Evolutionary conservation across 495 filamentous ascomycete species (phyloP).

Genomic region (Chaetomium cochliodes): DNA sequence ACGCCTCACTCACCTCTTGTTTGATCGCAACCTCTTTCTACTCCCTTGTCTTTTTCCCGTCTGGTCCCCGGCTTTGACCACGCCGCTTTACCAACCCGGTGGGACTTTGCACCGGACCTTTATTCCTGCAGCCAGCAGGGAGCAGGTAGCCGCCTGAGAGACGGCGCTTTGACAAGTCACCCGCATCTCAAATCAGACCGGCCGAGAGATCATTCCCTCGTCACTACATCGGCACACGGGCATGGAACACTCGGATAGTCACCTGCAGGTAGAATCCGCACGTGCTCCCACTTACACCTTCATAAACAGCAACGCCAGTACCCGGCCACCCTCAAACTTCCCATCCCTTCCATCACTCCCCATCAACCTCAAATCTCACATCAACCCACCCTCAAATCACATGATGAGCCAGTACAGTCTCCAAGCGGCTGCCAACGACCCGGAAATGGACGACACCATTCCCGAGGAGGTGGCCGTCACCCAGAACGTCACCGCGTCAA

Average conservation of each 20-base stretch:
- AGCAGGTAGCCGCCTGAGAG: not conserved
- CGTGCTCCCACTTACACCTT: slow-evolving; percentile 10
- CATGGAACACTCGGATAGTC: slow-evolving; percentile 28
- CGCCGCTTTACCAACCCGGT: not conserved
- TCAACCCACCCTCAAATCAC: not conserved
- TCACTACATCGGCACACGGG: slow-evolving; percentile 29
- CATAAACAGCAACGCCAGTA: slow-evolving; percentile 2
- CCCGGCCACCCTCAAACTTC: not conserved
- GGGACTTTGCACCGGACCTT: not conserved
- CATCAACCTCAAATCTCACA: slow-evolving; percentile 2
- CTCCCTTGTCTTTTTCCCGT: not conserved
- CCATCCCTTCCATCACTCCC: not conserved
- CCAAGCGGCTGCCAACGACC: slow-evolving; percentile 7
- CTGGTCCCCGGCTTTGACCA: not conserved
- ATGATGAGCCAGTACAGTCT: slow-evolving; percentile 25
- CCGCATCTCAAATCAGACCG: not conserved
- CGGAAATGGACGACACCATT: slow-evolving; percentile 30
- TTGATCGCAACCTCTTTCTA: not conserved
- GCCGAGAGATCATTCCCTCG: slow-evolving; percentile 3
- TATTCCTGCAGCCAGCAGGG: not conserved
- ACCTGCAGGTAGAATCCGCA: slow-evolving; percentile 31
- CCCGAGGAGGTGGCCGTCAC: slow-evolving; percentile 19
- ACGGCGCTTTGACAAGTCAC: not conserved
- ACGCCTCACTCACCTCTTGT: not conserved
- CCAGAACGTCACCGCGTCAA: slow-evolving; percentile 31